Evolutionary conservation across 306 rosid genomes (phyloP), one percentile per base, ranked within the genome.

Genomic region (Abrus pulchellus): DNA sequence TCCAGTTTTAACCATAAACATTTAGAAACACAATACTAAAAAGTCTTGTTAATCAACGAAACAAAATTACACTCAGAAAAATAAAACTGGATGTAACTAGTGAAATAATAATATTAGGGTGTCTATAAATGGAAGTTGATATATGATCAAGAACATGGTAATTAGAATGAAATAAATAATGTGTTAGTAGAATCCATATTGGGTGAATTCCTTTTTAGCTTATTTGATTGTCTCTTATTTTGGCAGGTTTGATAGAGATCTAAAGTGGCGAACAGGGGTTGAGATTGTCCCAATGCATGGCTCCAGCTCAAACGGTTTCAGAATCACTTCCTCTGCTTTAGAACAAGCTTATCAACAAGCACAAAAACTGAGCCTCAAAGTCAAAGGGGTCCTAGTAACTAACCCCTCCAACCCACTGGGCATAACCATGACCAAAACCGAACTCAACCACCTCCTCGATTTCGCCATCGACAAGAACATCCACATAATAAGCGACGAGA

Each of bases 341-440:
- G 89, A 91, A 27, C 76, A 91, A 8, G 97, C 99, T 29, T 91
- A 85, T 36, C 9, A 72, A 55, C 55, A 68, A 62, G 99, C 97
- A 30, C 73, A 80, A 47, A 62, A 70, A 0, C 78, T 55, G 2
- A 87, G 89, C 9, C 82, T 94, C 14, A 86, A 78, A 3, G 93
- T 94, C 2, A 94, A 90, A 84, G 99, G 97, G 5, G 89, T 94
- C 2, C 5, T 94, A 64, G 60, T 91, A 5, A 94, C 99, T 0
- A 94, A 93, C 84, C 99, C 90, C 47, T 93, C 99, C 0, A 94
- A 94, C 69, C 97, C 99, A 20, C 56, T 94, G 3, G 99, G 99
- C 83, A 90, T 85, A n/a, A 87, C 92, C 56, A 47, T 91, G 87
- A 87, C 77, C 29, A 77, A 20, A 36, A 64, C 72, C 0, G 99